Evolutionary conservation across 2,329 filamentous ascomycete species (phyloP), one percentile per base, ranked within the genome.

Genomic region (Colletotrichum endophyticum): DNA sequence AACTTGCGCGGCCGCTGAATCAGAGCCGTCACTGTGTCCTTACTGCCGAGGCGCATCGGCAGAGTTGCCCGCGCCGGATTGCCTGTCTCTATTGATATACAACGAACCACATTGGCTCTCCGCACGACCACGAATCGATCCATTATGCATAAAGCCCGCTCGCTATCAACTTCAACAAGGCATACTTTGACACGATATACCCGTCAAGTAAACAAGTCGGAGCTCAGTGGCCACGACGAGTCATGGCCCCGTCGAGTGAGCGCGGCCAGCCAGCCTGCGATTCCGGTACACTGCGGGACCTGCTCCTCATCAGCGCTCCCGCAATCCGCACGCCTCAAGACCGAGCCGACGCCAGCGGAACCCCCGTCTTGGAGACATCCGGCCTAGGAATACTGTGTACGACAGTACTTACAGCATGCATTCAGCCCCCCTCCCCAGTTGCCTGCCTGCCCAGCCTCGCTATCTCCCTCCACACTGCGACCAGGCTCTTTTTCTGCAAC

Each of bases 181-280:
- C 71, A 66, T 22, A 28, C 28, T 72, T 73, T 73, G 70, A 59
- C 59, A 76, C 63, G 30, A 22, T 44, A 66, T 22, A 63, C 49
- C 30, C 59, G 49, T 64, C 70, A 70, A 76, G 70, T 32, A 69
- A 70, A 69, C 74, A 61, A 57, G 44, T 70, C 25, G 64, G 59
- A 61, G 64, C 59, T 70, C 64, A 66, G 66, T 76, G 74, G 70
- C 57, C 30, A 73, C 57, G 28, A 49, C 70, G 74, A 74, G 70
- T 76, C 74, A 76, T 76, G 59, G 59, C 36, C 64, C 39, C n/a
- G 28, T 61, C 30, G 25, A 49, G 62, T 39, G 34, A 63, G 53
- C 39, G 39, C 71, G 56, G 57, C 25, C 39, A 70, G 57, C 25
- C 39, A 70, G 53, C 22, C 57, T 63, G 30, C 73, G 63, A 67